phyloP scores from a whole-genome alignment of 352 stramenopile species.

The Globisporangium uncinulatum region DNA sequence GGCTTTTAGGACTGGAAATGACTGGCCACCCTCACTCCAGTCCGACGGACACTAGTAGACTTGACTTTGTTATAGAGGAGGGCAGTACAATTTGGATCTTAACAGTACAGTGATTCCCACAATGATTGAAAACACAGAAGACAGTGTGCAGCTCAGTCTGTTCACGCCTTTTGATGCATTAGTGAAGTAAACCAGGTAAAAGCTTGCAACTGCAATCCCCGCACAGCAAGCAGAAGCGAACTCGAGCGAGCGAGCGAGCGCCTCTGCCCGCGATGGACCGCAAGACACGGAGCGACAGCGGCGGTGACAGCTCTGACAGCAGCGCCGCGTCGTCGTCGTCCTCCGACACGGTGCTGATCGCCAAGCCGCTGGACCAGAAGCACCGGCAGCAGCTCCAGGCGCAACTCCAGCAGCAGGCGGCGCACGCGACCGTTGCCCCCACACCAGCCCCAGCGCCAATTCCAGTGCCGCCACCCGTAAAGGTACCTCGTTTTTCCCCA shows the following conservation, averaged over 20 bases:
- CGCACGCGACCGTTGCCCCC: not conserved
- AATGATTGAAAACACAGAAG: too few species aligned
- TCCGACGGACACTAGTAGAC: not conserved
- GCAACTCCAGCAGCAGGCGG: constrained; percentile 22
- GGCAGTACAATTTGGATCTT: not conserved
- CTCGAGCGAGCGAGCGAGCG: too few species aligned
- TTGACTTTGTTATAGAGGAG: not conserved
- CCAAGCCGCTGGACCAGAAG: constrained; percentile 55
- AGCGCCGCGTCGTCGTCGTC: constrained; percentile 58
- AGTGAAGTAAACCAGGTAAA: too few species aligned
- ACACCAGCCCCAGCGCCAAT: not conserved
- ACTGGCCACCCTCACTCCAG: constrained; percentile 6
- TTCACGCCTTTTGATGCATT: too few species aligned
- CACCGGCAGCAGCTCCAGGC: constrained; percentile 53
- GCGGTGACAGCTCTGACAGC: constrained; percentile 34
- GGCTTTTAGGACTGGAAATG: too few species aligned
- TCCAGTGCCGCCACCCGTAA: not conserved
- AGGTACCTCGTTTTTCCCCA: not conserved
- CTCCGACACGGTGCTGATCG: constrained; percentile 72
- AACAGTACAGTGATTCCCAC: too few species aligned
- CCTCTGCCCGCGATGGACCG: not conserved
- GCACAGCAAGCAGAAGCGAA: too few species aligned
- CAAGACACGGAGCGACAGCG: not conserved
- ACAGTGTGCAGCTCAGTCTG: too few species aligned
- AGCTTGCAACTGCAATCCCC: too few species aligned